A percentile compares a stretch with the other conserved stretches of the same genome.
Evolutionary conservation across 345 rosid genomes (phyloP).

Genomic region (Erucastrum elatum): DNA sequence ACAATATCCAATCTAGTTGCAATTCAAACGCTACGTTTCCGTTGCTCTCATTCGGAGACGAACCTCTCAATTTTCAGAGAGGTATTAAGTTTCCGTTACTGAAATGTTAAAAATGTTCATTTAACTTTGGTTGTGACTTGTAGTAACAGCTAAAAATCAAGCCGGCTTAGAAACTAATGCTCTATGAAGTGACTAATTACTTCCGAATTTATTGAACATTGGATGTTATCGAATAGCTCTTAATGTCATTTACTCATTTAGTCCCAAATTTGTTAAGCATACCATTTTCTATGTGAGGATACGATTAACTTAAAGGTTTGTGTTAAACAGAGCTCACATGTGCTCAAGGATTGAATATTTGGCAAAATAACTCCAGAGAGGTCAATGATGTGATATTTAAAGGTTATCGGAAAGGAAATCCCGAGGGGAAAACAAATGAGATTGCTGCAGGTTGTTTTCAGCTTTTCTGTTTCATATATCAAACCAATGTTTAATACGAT

Average conservation of each 20-base stretch:
- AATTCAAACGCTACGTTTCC: slow-evolving; percentile 41
- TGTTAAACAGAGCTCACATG: slow-evolving; percentile 25
- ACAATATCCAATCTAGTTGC: slow-evolving; percentile 58
- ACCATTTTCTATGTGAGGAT: not conserved
- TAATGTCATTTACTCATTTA: not conserved
- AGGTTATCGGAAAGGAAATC: slow-evolving; percentile 69
- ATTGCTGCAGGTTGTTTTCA: slow-evolving; percentile 66
- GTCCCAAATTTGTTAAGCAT: not conserved
- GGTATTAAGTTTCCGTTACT: not conserved
- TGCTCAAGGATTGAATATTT: slow-evolving; percentile 50
- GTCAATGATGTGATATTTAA: slow-evolving; percentile 67
- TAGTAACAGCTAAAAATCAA: not conserved
- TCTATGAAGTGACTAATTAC: not conserved
- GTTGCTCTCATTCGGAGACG: slow-evolving; percentile 7
- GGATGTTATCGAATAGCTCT: not conserved
- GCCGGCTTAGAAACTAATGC: not conserved
- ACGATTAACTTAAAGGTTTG: slow-evolving; percentile 12
- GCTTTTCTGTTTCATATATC: not conserved
- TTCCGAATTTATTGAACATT: not conserved
- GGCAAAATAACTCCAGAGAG: slow-evolving; percentile 66
- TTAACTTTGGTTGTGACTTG: not conserved
- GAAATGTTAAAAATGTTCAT: not conserved
- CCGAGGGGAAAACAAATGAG: slow-evolving; percentile 55
- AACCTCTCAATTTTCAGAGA: not conserved
- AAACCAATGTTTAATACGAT: not conserved